Evolutionary conservation across 2,329 filamentous ascomycete genomes (phyloP), one percentile per base, ranked within the genome.

Genomic region (Lasiodiplodia gonubiensis): DNA sequence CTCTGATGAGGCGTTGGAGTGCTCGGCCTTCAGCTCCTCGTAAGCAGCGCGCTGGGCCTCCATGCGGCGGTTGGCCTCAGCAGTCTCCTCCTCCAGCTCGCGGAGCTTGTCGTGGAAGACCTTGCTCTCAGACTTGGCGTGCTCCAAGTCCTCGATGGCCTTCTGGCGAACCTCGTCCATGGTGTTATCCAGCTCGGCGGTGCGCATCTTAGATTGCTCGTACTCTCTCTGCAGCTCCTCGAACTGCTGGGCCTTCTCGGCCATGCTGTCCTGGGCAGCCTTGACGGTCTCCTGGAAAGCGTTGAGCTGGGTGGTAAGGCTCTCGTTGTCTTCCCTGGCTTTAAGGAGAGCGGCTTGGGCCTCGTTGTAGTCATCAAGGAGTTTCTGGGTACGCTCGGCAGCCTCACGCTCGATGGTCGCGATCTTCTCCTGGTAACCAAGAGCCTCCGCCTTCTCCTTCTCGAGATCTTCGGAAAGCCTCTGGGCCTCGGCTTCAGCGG

Each of bases 41-140:
- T 55, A 66, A n/a, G 64, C 64, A 51, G 64, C 64, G 51, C 64
- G 64, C 42, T 66, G 49, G 12, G 53, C 64, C 10, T 66, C 64
- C 30, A 51, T 49, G 21, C 64, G 52, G 14, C 64, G 64, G n/a
- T 55, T 57, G 27, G 53, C 54, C 27, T 66, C 64, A 10, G 53
- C 64, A 27, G 33, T 57, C 52, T 66, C 64, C n/a, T 66, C 64
- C 33, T 66, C 64, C 42, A 53, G 33, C 3, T 57, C 52, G 42
- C 51, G 52, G 35, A 67, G 65, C 35, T 61, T 67, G 30, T 67
- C 65, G 46, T 37, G 42, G 55, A 67, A 61, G n/a, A 46, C 54
- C 46, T 60, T 67, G 33, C 49, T 60, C 23, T 67, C 65, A 18
- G 65, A 42, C 55, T 67, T 67, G 54, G 49, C 54, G 21, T 42